phyloP scores from a whole-genome alignment of 2,329 filamentous ascomycete species.

The Pseudocercospora fijiensis region DNA sequence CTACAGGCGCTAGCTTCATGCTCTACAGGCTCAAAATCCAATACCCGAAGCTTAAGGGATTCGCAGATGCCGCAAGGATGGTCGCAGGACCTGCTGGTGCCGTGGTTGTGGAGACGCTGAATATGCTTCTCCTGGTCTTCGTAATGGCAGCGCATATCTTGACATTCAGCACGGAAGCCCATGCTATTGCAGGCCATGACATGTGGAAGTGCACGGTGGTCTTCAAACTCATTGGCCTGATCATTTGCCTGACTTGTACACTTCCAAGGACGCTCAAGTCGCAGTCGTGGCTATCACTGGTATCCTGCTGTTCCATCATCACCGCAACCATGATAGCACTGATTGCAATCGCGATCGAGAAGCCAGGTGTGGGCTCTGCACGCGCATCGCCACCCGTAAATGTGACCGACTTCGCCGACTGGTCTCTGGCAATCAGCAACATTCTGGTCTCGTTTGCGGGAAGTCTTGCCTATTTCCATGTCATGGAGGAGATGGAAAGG shows the following conservation, averaged over 20 bases:
- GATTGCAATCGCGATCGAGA: slow-evolving; percentile 46
- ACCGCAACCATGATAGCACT: slow-evolving; percentile 59
- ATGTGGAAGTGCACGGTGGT: slow-evolving; percentile 59
- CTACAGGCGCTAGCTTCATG: slow-evolving; percentile 61
- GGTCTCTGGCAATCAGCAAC: slow-evolving; percentile 56
- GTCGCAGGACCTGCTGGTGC: slow-evolving; percentile 61
- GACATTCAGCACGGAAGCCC: slow-evolving; percentile 68
- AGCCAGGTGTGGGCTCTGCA: slow-evolving; percentile 42
- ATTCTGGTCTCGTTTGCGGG: slow-evolving; percentile 67
- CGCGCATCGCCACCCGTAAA: slow-evolving; percentile 44
- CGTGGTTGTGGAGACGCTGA: slow-evolving; percentile 55
- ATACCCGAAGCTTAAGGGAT: slow-evolving; percentile 61
- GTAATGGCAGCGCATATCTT: slow-evolving; percentile 69
- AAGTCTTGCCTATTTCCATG: slow-evolving; percentile 55
- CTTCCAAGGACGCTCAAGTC: slow-evolving; percentile 63
- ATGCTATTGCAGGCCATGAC: slow-evolving; percentile 60
- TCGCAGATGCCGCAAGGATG: slow-evolving; percentile 66
- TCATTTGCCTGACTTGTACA: slow-evolving; percentile 59
- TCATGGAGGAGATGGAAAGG: slow-evolving; percentile 63
- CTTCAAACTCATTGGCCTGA: slow-evolving; percentile 60
- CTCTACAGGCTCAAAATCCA: slow-evolving; percentile 58
- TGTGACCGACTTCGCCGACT: slow-evolving; percentile 39
- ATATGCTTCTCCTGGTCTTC: slow-evolving; percentile 15
- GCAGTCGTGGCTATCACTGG: slow-evolving; percentile 61
- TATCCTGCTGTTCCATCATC: slow-evolving; percentile 64